A percentile compares a stretch with the other conserved stretches of the same genome.
Conservation (phyloP, 1,139 yeast genomes). For the Saccharomycopsis hybrid region DNA sequence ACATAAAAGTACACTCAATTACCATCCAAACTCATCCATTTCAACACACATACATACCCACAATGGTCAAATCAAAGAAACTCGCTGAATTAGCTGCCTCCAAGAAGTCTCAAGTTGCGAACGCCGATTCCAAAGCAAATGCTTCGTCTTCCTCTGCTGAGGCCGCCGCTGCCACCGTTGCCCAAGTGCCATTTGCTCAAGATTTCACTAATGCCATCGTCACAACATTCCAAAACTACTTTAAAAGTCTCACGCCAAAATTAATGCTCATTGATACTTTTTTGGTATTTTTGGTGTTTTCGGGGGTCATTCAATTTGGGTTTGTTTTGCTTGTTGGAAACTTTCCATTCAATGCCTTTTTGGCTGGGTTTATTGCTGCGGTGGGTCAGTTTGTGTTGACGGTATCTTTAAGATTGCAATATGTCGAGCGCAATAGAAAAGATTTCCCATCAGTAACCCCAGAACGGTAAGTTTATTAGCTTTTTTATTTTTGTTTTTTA, state of each 20-base stretch:
- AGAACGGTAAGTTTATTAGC: constrained; percentile 34
- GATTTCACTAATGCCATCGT: constrained; percentile 46
- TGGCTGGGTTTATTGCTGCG: constrained; percentile 87
- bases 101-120: background rate
- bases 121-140: background rate
- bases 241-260: constrained; percentile 30
- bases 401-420: constrained; percentile 72
- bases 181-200: constrained; percentile 13
- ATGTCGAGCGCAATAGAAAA: constrained; percentile 34
- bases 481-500: background rate
- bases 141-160: background rate
- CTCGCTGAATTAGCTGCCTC: background rate
- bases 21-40: background rate
- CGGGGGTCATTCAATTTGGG: constrained; percentile 73
- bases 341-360: constrained; percentile 94
- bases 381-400: constrained; percentile 94
- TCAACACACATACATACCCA: background rate
- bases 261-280: constrained; percentile 71
- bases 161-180: background rate
- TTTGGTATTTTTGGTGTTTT: constrained; percentile 61
- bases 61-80: constrained; percentile 1
- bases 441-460: constrained; percentile 55
- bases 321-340: constrained; percentile 76
- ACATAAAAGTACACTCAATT: too few relatives aligned
- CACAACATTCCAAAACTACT: constrained; percentile 44